These are phyloP conservation scores for Exsudoporus frostii DNA, from an alignment of 768 basidiomycete genomes.

Conservation along the genomic window DNA sequence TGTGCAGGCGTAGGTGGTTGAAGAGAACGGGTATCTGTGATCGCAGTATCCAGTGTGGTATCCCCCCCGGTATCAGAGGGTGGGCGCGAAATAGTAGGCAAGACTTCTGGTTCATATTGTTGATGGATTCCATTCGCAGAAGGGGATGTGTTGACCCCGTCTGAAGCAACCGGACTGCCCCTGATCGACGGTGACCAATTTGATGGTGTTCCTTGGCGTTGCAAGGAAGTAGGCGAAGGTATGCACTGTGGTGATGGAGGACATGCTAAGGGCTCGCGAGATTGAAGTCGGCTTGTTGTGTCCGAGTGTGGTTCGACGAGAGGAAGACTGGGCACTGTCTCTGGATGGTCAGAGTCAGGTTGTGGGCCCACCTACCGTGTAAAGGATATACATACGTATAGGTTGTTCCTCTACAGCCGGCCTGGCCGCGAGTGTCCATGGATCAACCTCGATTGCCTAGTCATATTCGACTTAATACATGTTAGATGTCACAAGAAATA, in stretches of 20 bases:
- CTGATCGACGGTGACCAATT: constrained; percentile 28
- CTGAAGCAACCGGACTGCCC: constrained; percentile 14
- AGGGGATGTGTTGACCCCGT: not conserved
- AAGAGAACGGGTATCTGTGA: constrained; percentile 12
- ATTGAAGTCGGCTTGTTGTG: not conserved
- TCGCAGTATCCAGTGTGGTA: not conserved
- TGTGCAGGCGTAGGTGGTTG: constrained; percentile 32
- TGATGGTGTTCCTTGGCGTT: constrained; percentile 28
- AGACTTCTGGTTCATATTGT: not conserved
- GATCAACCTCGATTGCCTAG: constrained; percentile 13
- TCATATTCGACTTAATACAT: not conserved
- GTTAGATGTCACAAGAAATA: not conserved
- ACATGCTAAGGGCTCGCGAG: not conserved
- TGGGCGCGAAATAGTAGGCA: not conserved
- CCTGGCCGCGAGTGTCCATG: constrained; percentile 14
- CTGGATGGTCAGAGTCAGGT: constrained; percentile 1
- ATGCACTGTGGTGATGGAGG: constrained; percentile 4
- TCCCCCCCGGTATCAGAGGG: constrained; percentile 16
- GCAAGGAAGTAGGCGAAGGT: constrained; percentile 6
- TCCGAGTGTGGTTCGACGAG: not conserved
- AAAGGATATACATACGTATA: constrained; percentile 9
- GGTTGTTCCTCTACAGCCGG: constrained; percentile 4
- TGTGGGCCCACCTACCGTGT: not conserved
- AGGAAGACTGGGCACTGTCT: not conserved
- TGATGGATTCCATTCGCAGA: not conserved